These are phyloP conservation scores for Tylopilus rubrobrunneus DNA, from an alignment of 768 basidiomycete species.

Conservation along the genomic window DNA sequence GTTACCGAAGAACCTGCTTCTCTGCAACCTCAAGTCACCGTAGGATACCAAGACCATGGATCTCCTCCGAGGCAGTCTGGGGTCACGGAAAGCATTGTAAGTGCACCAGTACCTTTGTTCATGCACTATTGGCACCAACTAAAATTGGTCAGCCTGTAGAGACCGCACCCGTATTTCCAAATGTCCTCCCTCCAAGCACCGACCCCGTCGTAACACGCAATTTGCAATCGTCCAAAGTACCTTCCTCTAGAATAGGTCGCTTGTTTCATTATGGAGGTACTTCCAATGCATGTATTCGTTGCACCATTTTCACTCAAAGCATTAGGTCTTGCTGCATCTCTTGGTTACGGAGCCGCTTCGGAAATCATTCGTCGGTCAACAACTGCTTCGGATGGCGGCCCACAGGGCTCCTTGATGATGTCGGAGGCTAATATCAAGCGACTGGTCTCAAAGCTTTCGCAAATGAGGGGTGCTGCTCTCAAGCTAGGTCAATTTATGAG, in stretches of 20 bases:
- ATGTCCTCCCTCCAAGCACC: background rate
- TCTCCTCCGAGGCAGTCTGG: background rate
- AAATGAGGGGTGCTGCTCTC: constrained; percentile 95
- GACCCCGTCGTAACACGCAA: constrained; percentile 31
- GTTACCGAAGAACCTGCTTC: background rate
- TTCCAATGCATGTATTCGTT: constrained; percentile 8
- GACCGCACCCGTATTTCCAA: background rate
- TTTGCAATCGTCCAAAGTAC: constrained; percentile 81
- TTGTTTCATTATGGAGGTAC: constrained; percentile 92
- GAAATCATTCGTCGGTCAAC: constrained; percentile 76
- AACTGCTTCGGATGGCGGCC: constrained; percentile 30
- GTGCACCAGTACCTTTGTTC: background rate
- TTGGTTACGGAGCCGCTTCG: constrained; percentile 85
- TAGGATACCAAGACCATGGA: background rate
- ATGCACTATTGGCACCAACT: background rate
- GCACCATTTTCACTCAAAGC: background rate
- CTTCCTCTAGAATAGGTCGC: constrained; percentile 83
- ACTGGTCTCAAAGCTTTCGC: constrained; percentile 86
- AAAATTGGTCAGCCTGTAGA: constrained; percentile 8
- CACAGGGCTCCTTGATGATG: constrained; percentile 64
- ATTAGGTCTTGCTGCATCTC: constrained; percentile 83
- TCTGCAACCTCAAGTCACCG: background rate
- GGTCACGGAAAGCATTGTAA: constrained; percentile 2
- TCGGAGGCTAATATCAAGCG: constrained; percentile 88
- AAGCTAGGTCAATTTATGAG: constrained; percentile 98